These are phyloP conservation scores for Phragmites australis DNA, from an alignment of 176 grass and related monocot genomes.

Conservation along the genomic window DNA sequence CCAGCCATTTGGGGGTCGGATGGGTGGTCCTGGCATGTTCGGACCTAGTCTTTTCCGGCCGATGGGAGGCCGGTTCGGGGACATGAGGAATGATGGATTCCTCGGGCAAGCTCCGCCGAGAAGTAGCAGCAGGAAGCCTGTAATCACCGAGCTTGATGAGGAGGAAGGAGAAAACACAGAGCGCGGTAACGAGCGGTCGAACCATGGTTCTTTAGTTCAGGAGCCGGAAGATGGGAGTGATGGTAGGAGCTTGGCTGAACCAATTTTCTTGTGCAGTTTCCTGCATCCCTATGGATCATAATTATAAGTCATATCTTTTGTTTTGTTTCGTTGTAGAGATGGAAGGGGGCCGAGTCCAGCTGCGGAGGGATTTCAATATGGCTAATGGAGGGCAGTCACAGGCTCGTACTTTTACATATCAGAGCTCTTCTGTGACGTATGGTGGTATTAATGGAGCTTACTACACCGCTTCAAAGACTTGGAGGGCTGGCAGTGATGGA, in stretches of 20 bases:
- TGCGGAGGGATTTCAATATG: slow-evolving; percentile 30
- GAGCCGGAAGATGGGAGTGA: slow-evolving; percentile 67
- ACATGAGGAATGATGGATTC: slow-evolving; percentile 41
- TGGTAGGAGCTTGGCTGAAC: slow-evolving; percentile 37
- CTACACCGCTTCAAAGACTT: slow-evolving; percentile 72
- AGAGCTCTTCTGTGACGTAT: slow-evolving; percentile 86
- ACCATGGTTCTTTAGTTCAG: slow-evolving; percentile 55
- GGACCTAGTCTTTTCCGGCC: slow-evolving; percentile 31
- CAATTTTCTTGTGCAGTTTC: not conserved
- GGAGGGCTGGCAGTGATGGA: slow-evolving; percentile 62
- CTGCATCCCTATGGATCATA: not conserved
- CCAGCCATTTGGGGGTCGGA: slow-evolving; percentile 63
- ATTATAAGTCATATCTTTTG: not conserved
- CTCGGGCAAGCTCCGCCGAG: slow-evolving; percentile 42
- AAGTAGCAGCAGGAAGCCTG: slow-evolving; percentile 36
- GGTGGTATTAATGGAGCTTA: slow-evolving; percentile 85
- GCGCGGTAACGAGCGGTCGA: not conserved
- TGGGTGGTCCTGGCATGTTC: slow-evolving; percentile 59
- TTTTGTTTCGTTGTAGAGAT: slow-evolving; percentile 32
- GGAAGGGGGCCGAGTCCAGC: slow-evolving; percentile 51
- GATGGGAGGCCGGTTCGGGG: slow-evolving; percentile 40
- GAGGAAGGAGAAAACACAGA: slow-evolving; percentile 36
- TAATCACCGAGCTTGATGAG: slow-evolving; percentile 71
- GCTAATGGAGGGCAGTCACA: slow-evolving; percentile 35
- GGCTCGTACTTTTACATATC: slow-evolving; percentile 47